Percentiles rank a stretch among this genome's conserved stretches.
These are phyloP conservation scores for Metroxylon sagu DNA, from an alignment of 176 grass and related monocot genomes.

Conservation along the genomic window DNA sequence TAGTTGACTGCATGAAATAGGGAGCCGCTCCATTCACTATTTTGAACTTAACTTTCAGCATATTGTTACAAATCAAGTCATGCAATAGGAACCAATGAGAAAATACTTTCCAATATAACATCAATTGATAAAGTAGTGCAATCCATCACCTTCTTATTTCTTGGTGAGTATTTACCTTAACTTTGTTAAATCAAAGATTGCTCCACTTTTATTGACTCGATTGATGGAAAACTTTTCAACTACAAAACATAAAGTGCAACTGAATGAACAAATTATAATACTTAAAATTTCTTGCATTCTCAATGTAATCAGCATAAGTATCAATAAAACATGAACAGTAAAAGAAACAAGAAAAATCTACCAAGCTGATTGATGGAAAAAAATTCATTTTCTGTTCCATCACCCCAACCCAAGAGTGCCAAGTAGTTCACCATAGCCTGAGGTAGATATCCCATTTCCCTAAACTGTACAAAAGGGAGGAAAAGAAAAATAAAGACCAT, in stretches of 20 bases:
- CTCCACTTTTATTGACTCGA: conserved; percentile 98
- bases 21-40: too few relatives aligned
- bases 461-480: conserved; percentile 39
- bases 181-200: conserved; percentile 85
- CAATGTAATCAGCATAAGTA: too few relatives aligned
- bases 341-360: conserved; percentile 23
- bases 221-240: conserved; percentile 85
- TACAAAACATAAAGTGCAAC: conserved; percentile 9
- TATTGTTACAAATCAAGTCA: too few relatives aligned
- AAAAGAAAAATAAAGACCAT: conserved; percentile 21
- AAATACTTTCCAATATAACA: neutral
- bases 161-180: conserved; percentile 38
- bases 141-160: too few relatives aligned
- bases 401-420: conserved; percentile 87
- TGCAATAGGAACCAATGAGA: neutral
- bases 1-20: too few relatives aligned
- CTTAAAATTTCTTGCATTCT: too few relatives aligned
- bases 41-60: too few relatives aligned
- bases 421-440: conserved; percentile 97
- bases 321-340: neutral
- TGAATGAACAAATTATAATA: neutral
- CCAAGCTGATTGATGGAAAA: conserved; percentile 78
- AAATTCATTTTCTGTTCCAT: conserved; percentile 99
- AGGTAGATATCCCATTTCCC: conserved; percentile 97
- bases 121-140: too few relatives aligned